A percentile compares a stretch with the other conserved stretches of the same genome.
Conservation (phyloP, 2,329 filamentous ascomycete genomes). For the Colletotrichum godetiae region DNA sequence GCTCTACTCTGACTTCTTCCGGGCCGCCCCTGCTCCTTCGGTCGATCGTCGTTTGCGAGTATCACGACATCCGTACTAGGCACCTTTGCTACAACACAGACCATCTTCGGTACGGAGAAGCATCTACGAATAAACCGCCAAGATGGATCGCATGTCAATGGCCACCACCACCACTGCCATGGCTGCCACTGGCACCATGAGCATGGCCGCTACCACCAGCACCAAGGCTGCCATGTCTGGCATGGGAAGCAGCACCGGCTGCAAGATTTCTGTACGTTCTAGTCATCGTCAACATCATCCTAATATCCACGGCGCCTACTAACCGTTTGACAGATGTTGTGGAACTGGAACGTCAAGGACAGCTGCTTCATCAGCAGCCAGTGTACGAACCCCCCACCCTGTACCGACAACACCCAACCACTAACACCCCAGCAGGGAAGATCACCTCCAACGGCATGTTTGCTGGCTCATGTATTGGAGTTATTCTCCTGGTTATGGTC, state of each 20-base stretch:
- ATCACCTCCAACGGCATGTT: slow-evolving; percentile 78
- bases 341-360: slow-evolving; percentile 82
- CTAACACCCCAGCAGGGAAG: not conserved
- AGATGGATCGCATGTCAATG: slow-evolving; percentile 28
- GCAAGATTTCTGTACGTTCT: slow-evolving; percentile 55
- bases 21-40: not conserved
- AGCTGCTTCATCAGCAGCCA: slow-evolving; percentile 74
- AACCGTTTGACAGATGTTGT: slow-evolving; percentile 71
- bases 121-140: not conserved
- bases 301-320: not conserved
- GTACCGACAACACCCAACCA: not conserved
- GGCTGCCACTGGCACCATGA: slow-evolving; percentile 29
- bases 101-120: no score
- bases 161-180: slow-evolving; percentile 21
- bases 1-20: not conserved
- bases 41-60: not conserved
- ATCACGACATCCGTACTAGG: not conserved
- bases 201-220: slow-evolving; percentile 26
- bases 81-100: not conserved
- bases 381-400: not conserved
- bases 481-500: slow-evolving; percentile 76
- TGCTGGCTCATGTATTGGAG: slow-evolving; percentile 82
- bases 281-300: slow-evolving; percentile 20
- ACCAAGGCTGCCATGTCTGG: slow-evolving; percentile 32
- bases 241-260: slow-evolving; percentile 42